phyloP scores from a whole-genome alignment of 2,329 filamentous ascomycete species.

The Hirsutella rhossiliensis region DNA sequence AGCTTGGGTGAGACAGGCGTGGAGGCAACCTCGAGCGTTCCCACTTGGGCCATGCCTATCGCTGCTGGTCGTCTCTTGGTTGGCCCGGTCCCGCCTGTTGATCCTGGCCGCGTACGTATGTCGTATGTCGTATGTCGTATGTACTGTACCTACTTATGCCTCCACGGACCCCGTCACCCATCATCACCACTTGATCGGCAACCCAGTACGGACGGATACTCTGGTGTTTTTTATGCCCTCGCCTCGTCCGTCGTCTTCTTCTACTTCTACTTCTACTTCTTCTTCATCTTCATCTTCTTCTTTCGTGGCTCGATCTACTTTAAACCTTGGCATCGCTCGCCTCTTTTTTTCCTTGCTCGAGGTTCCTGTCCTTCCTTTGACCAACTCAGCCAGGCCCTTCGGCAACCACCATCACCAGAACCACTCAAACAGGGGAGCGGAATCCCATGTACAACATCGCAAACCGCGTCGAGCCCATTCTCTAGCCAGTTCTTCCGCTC shows the following conservation, averaged over 20 bases:
- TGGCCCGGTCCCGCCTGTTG: constrained; percentile 18
- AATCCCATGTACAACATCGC: constrained; percentile 17
- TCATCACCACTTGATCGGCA: constrained; percentile 35
- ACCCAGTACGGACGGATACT: constrained; percentile 29
- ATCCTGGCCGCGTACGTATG: constrained; percentile 24
- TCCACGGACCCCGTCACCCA: constrained; percentile 30
- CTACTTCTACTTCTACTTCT: constrained; percentile 27
- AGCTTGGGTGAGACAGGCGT: constrained; percentile 41
- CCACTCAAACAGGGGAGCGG: neutral
- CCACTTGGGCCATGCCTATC: constrained; percentile 9
- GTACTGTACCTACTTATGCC: constrained; percentile 31
- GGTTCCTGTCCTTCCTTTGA: constrained; percentile 32
- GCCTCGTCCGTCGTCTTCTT: constrained; percentile 1
- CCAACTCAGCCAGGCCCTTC: constrained; percentile 5
- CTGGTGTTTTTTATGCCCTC: constrained; percentile 30
- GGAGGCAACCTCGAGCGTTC: constrained; percentile 10
- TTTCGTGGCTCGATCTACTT: constrained; percentile 24
- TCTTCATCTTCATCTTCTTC: constrained; percentile 6
- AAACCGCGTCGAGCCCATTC: constrained; percentile 16
- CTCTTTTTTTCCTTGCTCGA: constrained; percentile 11
- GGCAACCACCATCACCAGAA: constrained; percentile 10
- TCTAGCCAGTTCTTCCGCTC: constrained; percentile 18
- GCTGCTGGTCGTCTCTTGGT: constrained; percentile 4
- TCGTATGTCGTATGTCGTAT: neutral
- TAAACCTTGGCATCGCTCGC: constrained; percentile 27